Conservation (phyloP, 805 yeast genomes). For the Spathaspora passalidarum region DNA sequence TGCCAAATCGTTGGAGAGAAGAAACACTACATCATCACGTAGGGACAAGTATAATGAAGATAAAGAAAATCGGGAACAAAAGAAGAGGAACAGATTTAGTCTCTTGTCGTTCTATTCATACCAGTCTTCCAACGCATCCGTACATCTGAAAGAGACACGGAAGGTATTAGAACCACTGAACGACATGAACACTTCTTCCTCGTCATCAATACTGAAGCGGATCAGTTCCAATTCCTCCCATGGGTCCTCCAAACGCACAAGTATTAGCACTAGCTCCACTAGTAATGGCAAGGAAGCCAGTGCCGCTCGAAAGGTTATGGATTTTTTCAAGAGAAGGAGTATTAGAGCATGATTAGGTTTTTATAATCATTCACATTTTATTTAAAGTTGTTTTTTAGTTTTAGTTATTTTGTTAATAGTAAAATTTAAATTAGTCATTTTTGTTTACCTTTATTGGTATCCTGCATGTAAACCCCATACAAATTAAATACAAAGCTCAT, state of each 20-base stretch:
- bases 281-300: slow-evolving; percentile 53
- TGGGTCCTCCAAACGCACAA: slow-evolving; percentile 21
- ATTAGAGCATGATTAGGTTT: slow-evolving; percentile 21
- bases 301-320: slow-evolving; percentile 75
- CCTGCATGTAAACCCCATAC: not conserved
- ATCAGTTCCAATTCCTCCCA: slow-evolving; percentile 29
- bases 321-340: slow-evolving; percentile 68
- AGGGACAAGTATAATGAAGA: slow-evolving; percentile 12
- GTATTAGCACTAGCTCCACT: slow-evolving; percentile 13
- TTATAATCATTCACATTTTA: slow-evolving; percentile 1
- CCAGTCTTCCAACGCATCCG: slow-evolving; percentile 6
- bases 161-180: slow-evolving; percentile 33
- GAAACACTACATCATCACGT: slow-evolving; percentile 2
- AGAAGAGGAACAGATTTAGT: slow-evolving; percentile 43
- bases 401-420: not conserved
- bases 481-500: not conserved
- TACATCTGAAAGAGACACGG: slow-evolving; percentile 9
- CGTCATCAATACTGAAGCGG: slow-evolving; percentile 13
- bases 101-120: slow-evolving; percentile 40
- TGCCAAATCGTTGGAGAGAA: not conserved
- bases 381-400: not conserved
- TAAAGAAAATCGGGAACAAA: slow-evolving; percentile 26
- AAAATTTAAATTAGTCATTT: not conserved
- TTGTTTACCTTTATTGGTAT: not conserved
- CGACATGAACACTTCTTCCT: slow-evolving; percentile 13